Evolutionary conservation across 768 basidiomycete genomes (phyloP).

Genomic region (Boletus insuetus): DNA sequence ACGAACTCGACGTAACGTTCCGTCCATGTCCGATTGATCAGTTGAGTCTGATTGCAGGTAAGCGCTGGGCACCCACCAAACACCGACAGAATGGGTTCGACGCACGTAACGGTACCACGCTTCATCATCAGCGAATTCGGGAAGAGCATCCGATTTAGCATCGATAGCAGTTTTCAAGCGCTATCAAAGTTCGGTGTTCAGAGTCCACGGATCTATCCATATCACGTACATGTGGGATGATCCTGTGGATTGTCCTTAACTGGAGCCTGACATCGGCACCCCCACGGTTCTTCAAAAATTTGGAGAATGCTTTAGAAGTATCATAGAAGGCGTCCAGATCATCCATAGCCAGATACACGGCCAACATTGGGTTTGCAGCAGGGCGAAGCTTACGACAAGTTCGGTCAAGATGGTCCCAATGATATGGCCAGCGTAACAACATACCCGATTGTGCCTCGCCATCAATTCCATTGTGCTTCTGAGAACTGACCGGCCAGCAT

Average conservation of each 20-base stretch:
- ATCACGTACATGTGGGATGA: slow-evolving; percentile 40
- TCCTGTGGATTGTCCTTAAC: slow-evolving; percentile 28
- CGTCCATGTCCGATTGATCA: slow-evolving; percentile 22
- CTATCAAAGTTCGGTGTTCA: slow-evolving; percentile 18
- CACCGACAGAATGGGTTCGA: neutral
- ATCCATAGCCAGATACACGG: slow-evolving; percentile 5
- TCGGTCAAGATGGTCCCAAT: neutral
- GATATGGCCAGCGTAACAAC: neutral
- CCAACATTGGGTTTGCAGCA: neutral
- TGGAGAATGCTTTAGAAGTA: slow-evolving; percentile 35
- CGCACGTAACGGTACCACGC: slow-evolving; percentile 34
- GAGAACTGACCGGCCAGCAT: slow-evolving; percentile 1
- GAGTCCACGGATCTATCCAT: neutral
- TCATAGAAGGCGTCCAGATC: slow-evolving; percentile 33
- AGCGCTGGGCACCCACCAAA: neutral
- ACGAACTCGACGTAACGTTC: slow-evolving; percentile 28
- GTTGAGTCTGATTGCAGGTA: slow-evolving; percentile 9
- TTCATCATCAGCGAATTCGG: slow-evolving; percentile 33
- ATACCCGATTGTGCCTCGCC: slow-evolving; percentile 15
- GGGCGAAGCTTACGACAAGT: slow-evolving; percentile 7
- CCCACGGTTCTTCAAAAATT: slow-evolving; percentile 33
- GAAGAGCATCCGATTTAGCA: slow-evolving; percentile 28
- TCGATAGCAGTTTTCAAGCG: slow-evolving; percentile 31
- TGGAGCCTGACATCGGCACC: slow-evolving; percentile 21
- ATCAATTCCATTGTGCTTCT: slow-evolving; percentile 9